Evolutionary conservation across 2,329 filamentous ascomycete genomes (phyloP), one percentile per base, ranked within the genome.

Genomic region (Calonectria henricotiae): DNA sequence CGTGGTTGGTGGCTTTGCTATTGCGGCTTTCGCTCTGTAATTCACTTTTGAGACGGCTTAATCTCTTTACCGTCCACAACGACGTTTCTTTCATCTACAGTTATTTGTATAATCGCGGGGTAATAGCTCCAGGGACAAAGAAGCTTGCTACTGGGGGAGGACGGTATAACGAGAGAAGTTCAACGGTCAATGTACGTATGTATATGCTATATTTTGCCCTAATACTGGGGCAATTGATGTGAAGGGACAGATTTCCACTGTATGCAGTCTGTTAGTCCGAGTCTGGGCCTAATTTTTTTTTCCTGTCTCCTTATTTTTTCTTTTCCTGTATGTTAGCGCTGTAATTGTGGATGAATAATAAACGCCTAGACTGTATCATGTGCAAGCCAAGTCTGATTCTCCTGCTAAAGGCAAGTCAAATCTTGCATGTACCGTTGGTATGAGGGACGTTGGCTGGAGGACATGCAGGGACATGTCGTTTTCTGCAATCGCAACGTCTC

Each of bases 21-120:
- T 81, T 43, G 81, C 79, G 30, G 76, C 73, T 60, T 76, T 76
- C 61, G 74, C 79, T 17, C 60, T 82, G 71, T 82, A 79, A 79
- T 60, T 5, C 8, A 9, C 25, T 6, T 27, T 32, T 17, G 11
- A 35, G 13, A 37, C 2, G 37, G 20, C 49, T 35, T 5, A 32
- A 41, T 62, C 17, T 47, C 11, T 13, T 41, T 65, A 55, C 35
- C 25, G 46, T 68, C 71, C 17, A 60, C 65, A 61, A 65, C 68
- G 37, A 67, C 35, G 30, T 35, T 64, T 37, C 55, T 23, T 55
- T 47, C 54, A 61, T 63, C 65, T 54, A 35, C n/a, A 17, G 65
- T 32, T 51, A 6, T 49, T 51, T 32, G 27, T 30, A 4, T 32
- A n/a, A 51, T 51, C 5, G 15, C 1, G 5, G 15, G 6, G 47